Evolutionary conservation across 2,329 filamentous ascomycete genomes (phyloP), one percentile per base, ranked within the genome.

Genomic region (Sclerotinia borealis): DNA sequence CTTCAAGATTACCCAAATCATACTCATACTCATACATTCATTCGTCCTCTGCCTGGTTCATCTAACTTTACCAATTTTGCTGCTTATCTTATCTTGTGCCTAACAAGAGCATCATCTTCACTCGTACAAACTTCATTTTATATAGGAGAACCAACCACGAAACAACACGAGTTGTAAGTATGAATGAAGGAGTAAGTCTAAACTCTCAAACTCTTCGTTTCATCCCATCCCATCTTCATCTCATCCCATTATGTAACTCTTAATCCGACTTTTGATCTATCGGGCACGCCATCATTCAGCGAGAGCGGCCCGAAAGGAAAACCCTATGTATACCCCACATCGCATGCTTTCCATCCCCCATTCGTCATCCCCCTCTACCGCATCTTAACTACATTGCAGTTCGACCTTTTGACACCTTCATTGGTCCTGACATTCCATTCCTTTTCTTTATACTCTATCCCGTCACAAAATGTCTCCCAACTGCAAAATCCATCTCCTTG

Each of bases 401-500:
- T 11, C 37, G 45, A 25, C 13, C 8, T 34, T 45, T 13, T 15
- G 15, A 51, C 29, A 13, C 9, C 34, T 15, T 25, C n/a, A 34
- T 45, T 58, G 54, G 27, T 58, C 10, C 29, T 45, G 54, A 31
- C 4, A 25, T 54, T 47, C 22, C 41, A 45, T 45, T 6, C 54
- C 4, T 34, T 41, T 25, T 45, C 11, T 13, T 11, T 27, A 31
- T 19, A 56, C 45, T 45, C 22, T 17, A 34, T 4, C 7, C 15
- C 5, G 8, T 36, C 15, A 6, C 56, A 27, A n/a, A 37, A 59
- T 48, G 41, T 37, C 56, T 15, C n/a, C 54, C 7, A 22, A 31
- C 13, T 58, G 54, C 41, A 58, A 58, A 45, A 59, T 61, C 34
- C 58, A 79, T 66, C 75, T 90, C 55, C 80, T 90, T 45, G 87